phyloP scores from a whole-genome alignment of 73 alveolate genomes.

The Paraurostyla sp. region DNA sequence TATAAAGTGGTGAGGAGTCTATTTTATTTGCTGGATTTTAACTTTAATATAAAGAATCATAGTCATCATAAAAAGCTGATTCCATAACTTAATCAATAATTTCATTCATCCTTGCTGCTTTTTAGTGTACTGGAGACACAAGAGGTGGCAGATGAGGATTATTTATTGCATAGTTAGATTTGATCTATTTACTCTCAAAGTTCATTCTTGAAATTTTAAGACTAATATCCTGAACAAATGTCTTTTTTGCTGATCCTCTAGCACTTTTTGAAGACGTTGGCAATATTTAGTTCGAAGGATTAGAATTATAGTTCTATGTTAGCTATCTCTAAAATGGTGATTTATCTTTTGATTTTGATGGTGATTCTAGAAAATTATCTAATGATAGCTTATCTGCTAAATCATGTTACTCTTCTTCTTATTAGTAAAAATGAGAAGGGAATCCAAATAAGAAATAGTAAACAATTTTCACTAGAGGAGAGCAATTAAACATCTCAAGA shows the following conservation, averaged over 20 bases:
- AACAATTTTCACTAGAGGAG: not conserved
- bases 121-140: constrained; percentile 28
- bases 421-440: not conserved
- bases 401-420: not conserved
- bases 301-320: too few species aligned
- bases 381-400: not conserved
- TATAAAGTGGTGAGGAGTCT: not conserved
- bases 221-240: not conserved
- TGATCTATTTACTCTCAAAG: constrained; percentile 11
- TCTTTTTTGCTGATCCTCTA: not conserved
- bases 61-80: constrained; percentile 5
- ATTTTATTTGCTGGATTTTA: not conserved
- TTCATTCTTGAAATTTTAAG: not conserved
- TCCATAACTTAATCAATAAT: constrained; percentile 51
- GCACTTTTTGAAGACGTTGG: too few species aligned
- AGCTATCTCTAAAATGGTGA: too few species aligned
- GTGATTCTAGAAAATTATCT: too few species aligned
- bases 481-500: not conserved
- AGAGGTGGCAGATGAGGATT: constrained; percentile 44
- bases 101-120: constrained; percentile 37
- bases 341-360: too few species aligned
- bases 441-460: constrained; percentile 31
- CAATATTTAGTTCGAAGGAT: too few species aligned
- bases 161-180: constrained; percentile 43
- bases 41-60: not conserved